Conservation (phyloP, 805 yeast genomes). For the Starmerella scarabaei region DNA sequence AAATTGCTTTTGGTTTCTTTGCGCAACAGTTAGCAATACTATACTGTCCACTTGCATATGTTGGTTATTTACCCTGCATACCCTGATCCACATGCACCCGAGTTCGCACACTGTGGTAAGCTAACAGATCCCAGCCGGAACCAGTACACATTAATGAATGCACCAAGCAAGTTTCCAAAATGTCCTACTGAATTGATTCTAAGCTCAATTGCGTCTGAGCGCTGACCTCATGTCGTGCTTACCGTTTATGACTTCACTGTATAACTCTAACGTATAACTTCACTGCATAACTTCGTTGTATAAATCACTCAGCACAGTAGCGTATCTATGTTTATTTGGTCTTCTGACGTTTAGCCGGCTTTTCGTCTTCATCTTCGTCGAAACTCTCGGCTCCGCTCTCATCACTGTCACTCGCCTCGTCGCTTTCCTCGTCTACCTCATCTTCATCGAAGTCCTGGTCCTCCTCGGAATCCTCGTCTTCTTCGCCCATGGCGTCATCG, state of each 20-base stretch:
- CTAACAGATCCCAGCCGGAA: background rate
- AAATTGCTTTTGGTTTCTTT: background rate
- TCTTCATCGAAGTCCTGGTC: conserved; percentile 75
- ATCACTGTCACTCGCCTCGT: conserved; percentile 23
- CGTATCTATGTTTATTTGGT: background rate
- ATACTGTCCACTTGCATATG: conserved; percentile 1
- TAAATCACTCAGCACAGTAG: too few relatives aligned
- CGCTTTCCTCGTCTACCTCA: conserved; percentile 63
- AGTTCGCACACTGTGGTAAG: background rate
- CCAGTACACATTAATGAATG: background rate
- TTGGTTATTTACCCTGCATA: background rate
- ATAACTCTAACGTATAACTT: too few relatives aligned
- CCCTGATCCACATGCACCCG: background rate
- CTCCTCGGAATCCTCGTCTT: conserved; percentile 34
- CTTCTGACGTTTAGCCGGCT: conserved; percentile 9
- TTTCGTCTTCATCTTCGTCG: conserved; percentile 9
- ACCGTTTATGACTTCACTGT: too few relatives aligned
- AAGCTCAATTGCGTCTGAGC: too few relatives aligned
- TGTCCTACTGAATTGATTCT: too few relatives aligned
- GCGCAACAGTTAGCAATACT: conserved; percentile 2
- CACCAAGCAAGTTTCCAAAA: background rate
- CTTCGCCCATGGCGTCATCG: conserved; percentile 38
- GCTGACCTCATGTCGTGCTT: too few relatives aligned
- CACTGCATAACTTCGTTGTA: background rate
- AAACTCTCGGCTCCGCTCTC: conserved; percentile 11